Base-by-base conservation (phyloP, 1,284 basidiomycete genomes). In the Cryptococcus amylolentus region DNA sequence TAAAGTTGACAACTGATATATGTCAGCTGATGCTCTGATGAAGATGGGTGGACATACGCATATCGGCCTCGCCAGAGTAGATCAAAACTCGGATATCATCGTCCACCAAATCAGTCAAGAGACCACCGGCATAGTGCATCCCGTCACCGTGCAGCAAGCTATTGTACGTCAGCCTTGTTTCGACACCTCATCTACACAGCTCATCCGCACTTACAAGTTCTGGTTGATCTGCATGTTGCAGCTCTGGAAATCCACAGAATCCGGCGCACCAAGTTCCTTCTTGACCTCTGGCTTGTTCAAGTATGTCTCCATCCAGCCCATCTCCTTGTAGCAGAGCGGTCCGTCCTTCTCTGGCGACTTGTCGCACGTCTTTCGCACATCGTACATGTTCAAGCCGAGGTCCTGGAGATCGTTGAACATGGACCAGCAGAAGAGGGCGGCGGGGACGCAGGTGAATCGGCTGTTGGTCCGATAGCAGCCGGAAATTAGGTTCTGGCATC, bases 21-120 rank as follows among this genome's bases (percentile, higher is more conserved):
- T 27, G n/a, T 27, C 40, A 42, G 5, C 14, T 23, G 2, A 43
- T 23, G 38, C 27, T 31, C 18, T 18, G 40, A 28, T 46, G 5
- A 31, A 20, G 41, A 40, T 42, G 13, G 37, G 16, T 18, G 13
- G 41, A 66, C 68, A 65, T 46, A 72, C 68, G 87, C 79, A 87
- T 86, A 75, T 93, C 91, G 81, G 88, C 86, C 67, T 88, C 87
- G 26, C 89, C 90, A 54, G 89, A 88, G 68, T 92, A 93, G 39
- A 91, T 85, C 41, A 93, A 78, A 38, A 94, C 78, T 55, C 88
- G 80, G 50, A 93, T 80, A 43, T 88, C 88, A 57, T 84, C 83
- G 55, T 88, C 83, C 53, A 94, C 80, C 8, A 95, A 79, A 45
- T 86, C 84, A 14, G 88, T 85, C 12, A 95, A 80, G 6, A 93